Evolutionary conservation across 2,329 filamentous ascomycete genomes (phyloP).

Genomic region (Pseudogymnoascus sp.): DNA sequence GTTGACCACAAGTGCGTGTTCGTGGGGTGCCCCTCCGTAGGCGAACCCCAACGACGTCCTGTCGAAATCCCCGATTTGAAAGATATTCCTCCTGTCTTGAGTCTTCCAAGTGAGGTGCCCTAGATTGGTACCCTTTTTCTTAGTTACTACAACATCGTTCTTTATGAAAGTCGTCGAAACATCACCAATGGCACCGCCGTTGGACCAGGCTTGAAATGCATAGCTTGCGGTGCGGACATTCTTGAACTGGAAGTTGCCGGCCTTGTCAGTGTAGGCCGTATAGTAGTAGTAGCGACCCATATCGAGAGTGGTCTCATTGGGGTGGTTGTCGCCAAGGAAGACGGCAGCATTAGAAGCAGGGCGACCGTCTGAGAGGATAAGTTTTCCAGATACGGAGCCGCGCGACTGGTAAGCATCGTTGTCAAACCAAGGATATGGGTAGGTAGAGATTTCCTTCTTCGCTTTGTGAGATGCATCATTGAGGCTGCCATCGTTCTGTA

Average conservation of each 20-base stretch:
- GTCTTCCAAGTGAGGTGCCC: conserved; percentile 38
- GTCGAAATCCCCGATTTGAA: conserved; percentile 45
- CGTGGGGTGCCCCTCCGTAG: conserved; percentile 38
- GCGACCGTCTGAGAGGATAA: conserved; percentile 42
- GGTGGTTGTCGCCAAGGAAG: conserved; percentile 44
- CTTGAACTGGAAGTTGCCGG: conserved; percentile 39
- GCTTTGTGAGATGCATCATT: conserved; percentile 37
- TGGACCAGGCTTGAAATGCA: conserved; percentile 45
- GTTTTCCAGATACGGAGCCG: conserved; percentile 39
- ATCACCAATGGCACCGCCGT: conserved; percentile 39
- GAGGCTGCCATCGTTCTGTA: conserved; percentile 41
- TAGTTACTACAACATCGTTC: conserved; percentile 36
- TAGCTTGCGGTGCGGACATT: conserved; percentile 41
- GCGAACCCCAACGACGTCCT: conserved; percentile 41
- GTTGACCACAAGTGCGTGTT: conserved; percentile 39
- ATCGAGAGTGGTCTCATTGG: conserved; percentile 41
- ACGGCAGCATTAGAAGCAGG: conserved; percentile 43
- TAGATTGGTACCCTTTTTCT: conserved; percentile 33
- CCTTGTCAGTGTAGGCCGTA: conserved; percentile 38
- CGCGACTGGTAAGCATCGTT: conserved; percentile 43
- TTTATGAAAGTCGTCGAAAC: conserved; percentile 40
- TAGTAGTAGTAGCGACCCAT: conserved; percentile 46
- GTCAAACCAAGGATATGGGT: conserved; percentile 46
- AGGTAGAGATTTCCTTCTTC: conserved; percentile 37
- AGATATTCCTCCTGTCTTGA: conserved; percentile 36